Evolutionary conservation across 768 basidiomycete genomes (phyloP).

Genomic region (Phanerochaete carnosa): DNA sequence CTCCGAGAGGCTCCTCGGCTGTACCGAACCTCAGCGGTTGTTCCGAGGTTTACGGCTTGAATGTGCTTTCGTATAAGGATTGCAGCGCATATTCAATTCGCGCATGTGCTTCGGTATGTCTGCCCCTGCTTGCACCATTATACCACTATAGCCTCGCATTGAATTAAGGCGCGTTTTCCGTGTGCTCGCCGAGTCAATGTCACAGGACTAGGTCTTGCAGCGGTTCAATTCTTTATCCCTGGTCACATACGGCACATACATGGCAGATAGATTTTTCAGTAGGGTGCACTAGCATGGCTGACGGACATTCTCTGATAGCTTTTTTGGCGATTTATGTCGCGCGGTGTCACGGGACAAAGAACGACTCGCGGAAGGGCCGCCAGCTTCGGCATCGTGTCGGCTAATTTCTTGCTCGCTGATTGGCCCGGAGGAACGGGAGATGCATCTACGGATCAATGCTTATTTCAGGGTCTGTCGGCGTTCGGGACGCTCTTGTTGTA

Average conservation of each 20-base stretch:
- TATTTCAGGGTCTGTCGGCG: constrained; percentile 1
- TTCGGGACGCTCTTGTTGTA: too few species aligned
- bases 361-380: constrained; percentile 1
- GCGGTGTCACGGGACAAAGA: background rate
- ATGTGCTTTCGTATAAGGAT: background rate
- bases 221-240: background rate
- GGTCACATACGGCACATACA: background rate
- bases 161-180: background rate
- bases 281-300: background rate
- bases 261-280: background rate
- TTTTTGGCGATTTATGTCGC: background rate
- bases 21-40: constrained; percentile 4
- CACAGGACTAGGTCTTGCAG: too few species aligned
- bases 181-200: background rate
- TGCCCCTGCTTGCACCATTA: background rate
- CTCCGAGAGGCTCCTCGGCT: constrained; percentile 1
- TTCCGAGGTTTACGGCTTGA: constrained; percentile 9
- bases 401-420: constrained; percentile 5
- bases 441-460: constrained; percentile 1
- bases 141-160: background rate
- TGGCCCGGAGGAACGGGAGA: constrained; percentile 1
- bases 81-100: background rate
- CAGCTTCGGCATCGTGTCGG: constrained; percentile 4
- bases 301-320: background rate
- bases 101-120: background rate